Evolutionary conservation across 768 basidiomycete species (phyloP).

Genomic region (Auriscalpium orientale): DNA sequence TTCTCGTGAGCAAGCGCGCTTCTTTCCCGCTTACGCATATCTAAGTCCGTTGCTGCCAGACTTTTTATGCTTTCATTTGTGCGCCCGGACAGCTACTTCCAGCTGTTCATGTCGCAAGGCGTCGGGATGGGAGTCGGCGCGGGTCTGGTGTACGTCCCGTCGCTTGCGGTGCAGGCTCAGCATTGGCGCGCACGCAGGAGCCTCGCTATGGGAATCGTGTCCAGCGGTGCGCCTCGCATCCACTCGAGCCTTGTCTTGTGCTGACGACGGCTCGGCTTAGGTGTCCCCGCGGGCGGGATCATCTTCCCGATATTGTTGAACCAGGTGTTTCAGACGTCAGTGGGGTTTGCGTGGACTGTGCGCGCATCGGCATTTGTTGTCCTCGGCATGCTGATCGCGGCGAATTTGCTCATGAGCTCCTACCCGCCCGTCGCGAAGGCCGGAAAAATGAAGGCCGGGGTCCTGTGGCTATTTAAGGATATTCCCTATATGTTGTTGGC

Average conservation of each 20-base stretch:
- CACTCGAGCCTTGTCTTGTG: neutral
- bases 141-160: conserved; percentile 39
- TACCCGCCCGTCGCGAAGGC: conserved; percentile 2
- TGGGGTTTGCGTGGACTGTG: conserved; percentile 37
- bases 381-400: conserved; percentile 14
- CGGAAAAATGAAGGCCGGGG: neutral
- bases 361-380: conserved; percentile 22
- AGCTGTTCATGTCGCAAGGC: conserved; percentile 45
- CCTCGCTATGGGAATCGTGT: conserved; percentile 25
- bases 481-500: conserved; percentile 14
- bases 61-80: conserved; percentile 10
- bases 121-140: conserved; percentile 43
- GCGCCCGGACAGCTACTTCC: conserved; percentile 33
- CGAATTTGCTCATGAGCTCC: conserved; percentile 18
- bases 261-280: conserved; percentile 7
- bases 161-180: conserved; percentile 36
- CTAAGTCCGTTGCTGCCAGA: neutral
- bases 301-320: conserved; percentile 29
- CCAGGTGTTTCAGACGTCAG: conserved; percentile 18
- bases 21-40: conserved; percentile 5
- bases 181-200: conserved; percentile 34
- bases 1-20: conserved; percentile 18
- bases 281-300: conserved; percentile 26
- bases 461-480: conserved; percentile 11
- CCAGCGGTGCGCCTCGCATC: conserved; percentile 22